Base-by-base conservation (phyloP, 345 rosid species). In the Populus ilicifolia region DNA sequence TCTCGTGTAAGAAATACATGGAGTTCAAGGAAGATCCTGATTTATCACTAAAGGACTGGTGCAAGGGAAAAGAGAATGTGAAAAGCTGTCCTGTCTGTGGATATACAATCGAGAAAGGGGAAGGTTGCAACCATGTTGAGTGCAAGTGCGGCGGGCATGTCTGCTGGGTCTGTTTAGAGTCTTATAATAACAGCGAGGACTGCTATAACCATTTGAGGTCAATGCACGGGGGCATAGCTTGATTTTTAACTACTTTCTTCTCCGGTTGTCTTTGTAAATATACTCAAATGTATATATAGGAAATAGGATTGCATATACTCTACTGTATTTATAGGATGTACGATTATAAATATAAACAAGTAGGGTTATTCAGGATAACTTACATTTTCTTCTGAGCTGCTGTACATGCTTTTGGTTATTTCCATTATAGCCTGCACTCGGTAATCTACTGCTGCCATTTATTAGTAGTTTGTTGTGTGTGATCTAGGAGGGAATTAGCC, bases 21-120 rank as follows among this genome's bases (percentile, higher is more conserved):
- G 86, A 81, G 78, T 93, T 85, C 77, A 92, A 93, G 86, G 92
- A 89, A 36, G 92, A 96, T 75, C 98, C 98, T 0, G 98, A 96
- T 77, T 30, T 70, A 62, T 96, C 99, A 0, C 79, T 93, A 63
- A 86, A 89, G 77, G 94, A 92, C 48, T 96, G 98, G 94, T 79
- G 97, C 61, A 80, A 67, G 76, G 96, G 94, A 44, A 96, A 86
- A 74, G 90, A 89, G 27, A 52, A 91, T 21, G 95, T 92, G 52
- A 89, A 92, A 89, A 59, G 54, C 38, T 96, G 98, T 84, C 97
- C 95, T 0, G 78, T 80, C 7, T 96, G 99, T 80, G 88, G 88
- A 36, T 78, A 78, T 48, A 88, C 84, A 4, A 92, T 96, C 5
- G 97, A 93, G 92, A 93, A 96, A 88, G 48, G 84, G 0, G 96